Percentiles rank a stretch among this genome's conserved stretches.
Evolutionary conservation across 78 protist genomes (phyloP).

Genomic region (Parvularia atlantis): DNA sequence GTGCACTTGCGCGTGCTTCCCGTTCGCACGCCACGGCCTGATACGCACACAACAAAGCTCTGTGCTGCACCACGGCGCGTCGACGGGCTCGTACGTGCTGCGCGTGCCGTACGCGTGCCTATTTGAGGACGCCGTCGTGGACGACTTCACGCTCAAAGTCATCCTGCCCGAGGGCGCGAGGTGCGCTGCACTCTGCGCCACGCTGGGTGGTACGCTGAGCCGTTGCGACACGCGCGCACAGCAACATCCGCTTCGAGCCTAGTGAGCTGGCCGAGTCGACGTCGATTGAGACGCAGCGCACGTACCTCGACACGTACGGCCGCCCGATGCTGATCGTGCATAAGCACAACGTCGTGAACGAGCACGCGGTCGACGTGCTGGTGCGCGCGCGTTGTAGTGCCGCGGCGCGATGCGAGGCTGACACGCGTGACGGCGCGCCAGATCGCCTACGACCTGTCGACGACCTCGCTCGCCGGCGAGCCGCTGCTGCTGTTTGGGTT

Average conservation of each 20-base stretch:
- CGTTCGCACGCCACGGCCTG: too few relatives aligned
- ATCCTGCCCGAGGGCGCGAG: slow-evolving; percentile 74
- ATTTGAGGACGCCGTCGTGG: slow-evolving; percentile 36
- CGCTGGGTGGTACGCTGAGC: too few relatives aligned
- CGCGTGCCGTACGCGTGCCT: slow-evolving; percentile 25
- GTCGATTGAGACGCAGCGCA: slow-evolving; percentile 12
- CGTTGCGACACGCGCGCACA: too few relatives aligned
- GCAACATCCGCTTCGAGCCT: too few relatives aligned
- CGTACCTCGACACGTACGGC: slow-evolving; percentile 59
- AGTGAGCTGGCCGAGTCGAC: slow-evolving; percentile 3
- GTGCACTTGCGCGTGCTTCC: too few relatives aligned
- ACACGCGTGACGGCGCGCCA: too few relatives aligned
- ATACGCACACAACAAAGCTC: too few relatives aligned
- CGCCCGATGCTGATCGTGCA: slow-evolving; percentile 34
- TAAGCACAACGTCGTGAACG: slow-evolving; percentile 1
- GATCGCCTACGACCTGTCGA: slow-evolving; percentile 7
- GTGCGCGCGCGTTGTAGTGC: too few relatives aligned
- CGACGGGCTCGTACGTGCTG: slow-evolving; percentile 20
- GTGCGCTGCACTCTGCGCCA: slow-evolving; percentile 13
- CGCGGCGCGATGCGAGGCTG: too few relatives aligned
- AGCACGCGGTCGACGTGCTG: background rate
- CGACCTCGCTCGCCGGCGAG: background rate
- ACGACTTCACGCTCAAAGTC: slow-evolving; percentile 28
- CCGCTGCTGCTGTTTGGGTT: slow-evolving; percentile 4
- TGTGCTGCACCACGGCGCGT: too few relatives aligned